phyloP scores from a whole-genome alignment of 1,284 basidiomycete genomes.

The Fomitopsis pinicola region DNA sequence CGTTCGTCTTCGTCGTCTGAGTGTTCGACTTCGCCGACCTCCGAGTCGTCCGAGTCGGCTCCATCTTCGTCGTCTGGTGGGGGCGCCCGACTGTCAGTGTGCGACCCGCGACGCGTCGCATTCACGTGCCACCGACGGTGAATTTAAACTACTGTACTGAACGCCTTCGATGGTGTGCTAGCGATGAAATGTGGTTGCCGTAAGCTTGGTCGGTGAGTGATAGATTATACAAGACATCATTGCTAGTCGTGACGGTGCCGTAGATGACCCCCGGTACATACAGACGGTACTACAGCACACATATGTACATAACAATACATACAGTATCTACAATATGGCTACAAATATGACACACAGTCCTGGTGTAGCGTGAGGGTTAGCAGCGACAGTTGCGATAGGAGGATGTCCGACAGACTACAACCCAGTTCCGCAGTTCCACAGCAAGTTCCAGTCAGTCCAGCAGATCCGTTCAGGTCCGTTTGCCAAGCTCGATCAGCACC shows the following conservation, averaged over 20 bases:
- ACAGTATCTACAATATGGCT: constrained; percentile 1
- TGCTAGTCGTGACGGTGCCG: constrained; percentile 18
- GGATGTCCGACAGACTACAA: neutral
- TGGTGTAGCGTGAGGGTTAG: neutral
- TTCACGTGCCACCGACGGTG: neutral
- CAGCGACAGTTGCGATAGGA: neutral
- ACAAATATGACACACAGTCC: neutral
- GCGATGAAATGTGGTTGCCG: too few relatives aligned
- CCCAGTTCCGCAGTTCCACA: neutral
- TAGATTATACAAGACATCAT: too few relatives aligned
- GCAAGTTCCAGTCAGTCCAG: neutral
- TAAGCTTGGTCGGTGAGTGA: too few relatives aligned
- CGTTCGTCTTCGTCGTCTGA: too few relatives aligned
- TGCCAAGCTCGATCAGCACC: constrained; percentile 52
- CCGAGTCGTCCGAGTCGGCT: too few relatives aligned
- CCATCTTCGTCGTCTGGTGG: too few relatives aligned
- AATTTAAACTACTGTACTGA: neutral
- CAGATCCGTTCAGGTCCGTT: constrained; percentile 33
- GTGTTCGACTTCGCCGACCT: too few relatives aligned
- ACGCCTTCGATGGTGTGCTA: too few relatives aligned
- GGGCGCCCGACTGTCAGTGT: neutral
- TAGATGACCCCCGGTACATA: neutral
- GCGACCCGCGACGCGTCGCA: neutral
- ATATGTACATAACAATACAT: constrained; percentile 1
- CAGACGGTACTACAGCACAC: neutral